Evolutionary conservation across 441 rosid species (phyloP), one percentile per base, ranked within the genome.

Genomic region (Pelargonium australe): DNA sequence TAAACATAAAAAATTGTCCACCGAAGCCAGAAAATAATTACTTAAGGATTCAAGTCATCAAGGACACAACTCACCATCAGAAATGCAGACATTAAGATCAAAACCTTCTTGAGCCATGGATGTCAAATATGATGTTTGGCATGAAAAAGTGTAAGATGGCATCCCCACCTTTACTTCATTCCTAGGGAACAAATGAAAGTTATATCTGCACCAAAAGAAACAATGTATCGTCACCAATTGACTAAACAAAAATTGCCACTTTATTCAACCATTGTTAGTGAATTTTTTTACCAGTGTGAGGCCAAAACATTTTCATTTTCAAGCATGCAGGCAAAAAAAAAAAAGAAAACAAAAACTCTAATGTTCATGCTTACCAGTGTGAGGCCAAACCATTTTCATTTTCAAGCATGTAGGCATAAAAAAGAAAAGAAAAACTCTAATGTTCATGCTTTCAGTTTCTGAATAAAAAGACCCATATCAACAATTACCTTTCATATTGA

Each of bases 71-170:
- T 73, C 70, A 90, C 98, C 98, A 66, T 93, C 86, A 72, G 85
- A 80, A 63, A 93, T 85, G 72, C 97, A 93, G 63, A 91, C 78
- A 77, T 91, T 93, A 72, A 93, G 91, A 80, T 91, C 96, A 61
- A 91, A 91, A 19, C 95, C 96, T 78, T 91, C 88, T 5, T 76
- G 82, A 66, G 88, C 92, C 98, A 93, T 86, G n/a, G 91, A 69
- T 47, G 75, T 76, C 76, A 93, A 82, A 77, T 75, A 77, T 0
- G 95, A 84, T 0, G 95, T 72, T 73, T 93, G 97, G 64, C 98
- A 93, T 11, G 87, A 79, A 78, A 93, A 91, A 77, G 86, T 88
- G 76, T 87, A 93, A 77, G 88, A 85, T 31, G 97, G 97, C 89
- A 87, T 84, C 72, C 96, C 94, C 5, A 79, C 72, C 71, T 79